Conservation (phyloP, 2,329 filamentous ascomycete genomes). For the Geosmithia putterillii region DNA sequence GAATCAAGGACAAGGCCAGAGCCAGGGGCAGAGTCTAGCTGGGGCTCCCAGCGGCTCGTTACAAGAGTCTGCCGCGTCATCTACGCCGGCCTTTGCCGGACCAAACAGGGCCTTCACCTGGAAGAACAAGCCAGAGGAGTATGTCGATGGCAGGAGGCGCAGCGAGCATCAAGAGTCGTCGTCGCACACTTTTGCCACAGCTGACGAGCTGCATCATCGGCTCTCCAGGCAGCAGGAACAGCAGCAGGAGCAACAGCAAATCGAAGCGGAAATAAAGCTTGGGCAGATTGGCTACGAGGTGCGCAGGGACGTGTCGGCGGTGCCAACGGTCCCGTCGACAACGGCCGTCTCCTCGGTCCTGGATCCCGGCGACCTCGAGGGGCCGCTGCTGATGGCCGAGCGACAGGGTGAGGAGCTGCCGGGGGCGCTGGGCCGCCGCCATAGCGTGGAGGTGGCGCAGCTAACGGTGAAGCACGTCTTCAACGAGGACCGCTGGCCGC, state of each 20-base stretch:
- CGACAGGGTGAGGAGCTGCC: slow-evolving; percentile 28
- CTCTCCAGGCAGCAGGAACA: neutral
- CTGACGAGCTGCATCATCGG: neutral
- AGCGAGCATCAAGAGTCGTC: slow-evolving; percentile 2
- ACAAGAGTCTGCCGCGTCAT: slow-evolving; percentile 1
- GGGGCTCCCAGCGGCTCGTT: too few species aligned
- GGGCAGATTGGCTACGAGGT: slow-evolving; percentile 24
- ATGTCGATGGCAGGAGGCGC: slow-evolving; percentile 28
- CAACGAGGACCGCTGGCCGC: slow-evolving; percentile 54
- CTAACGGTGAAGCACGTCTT: slow-evolving; percentile 16
- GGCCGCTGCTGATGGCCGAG: slow-evolving; percentile 36
- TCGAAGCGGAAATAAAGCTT: slow-evolving; percentile 12
- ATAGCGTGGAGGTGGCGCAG: slow-evolving; percentile 35
- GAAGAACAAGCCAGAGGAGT: slow-evolving; percentile 53
- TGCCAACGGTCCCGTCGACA: slow-evolving; percentile 36
- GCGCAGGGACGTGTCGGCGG: slow-evolving; percentile 25
- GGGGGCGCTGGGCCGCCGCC: slow-evolving; percentile 47
- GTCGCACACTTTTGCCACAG: neutral
- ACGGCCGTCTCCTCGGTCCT: slow-evolving; percentile 41
- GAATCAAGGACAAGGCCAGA: neutral
- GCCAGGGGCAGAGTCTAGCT: neutral
- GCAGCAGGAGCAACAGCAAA: neutral
- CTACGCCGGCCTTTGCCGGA: slow-evolving; percentile 2
- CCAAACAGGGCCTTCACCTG: slow-evolving; percentile 43
- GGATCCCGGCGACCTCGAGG: slow-evolving; percentile 46